Evolutionary conservation across 768 basidiomycete species (phyloP), one percentile per base, ranked within the genome.

Genomic region (Podaxis sp.): DNA sequence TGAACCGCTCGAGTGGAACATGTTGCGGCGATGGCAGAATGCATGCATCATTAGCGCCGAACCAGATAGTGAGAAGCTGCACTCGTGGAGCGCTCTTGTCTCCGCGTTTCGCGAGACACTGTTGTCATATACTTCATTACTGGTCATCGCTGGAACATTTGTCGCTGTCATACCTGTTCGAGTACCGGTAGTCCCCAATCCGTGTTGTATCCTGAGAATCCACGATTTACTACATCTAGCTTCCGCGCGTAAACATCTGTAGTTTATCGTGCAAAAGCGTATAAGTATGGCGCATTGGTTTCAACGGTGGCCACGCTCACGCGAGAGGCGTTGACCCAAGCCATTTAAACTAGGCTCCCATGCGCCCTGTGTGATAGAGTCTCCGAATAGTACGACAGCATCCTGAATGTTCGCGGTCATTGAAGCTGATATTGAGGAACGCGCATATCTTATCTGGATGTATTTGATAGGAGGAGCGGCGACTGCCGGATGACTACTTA

Each of bases 41-140:
- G 67, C 84, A 85, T 5, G 95, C 85, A 72, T 98, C 95, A 75
- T 98, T 98, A 15, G 88, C 88, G 53, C 95, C 95, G 64, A 92
- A 92, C 93, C 93, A 97, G 69, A 96, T 86, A 5, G 85, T 85
- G 63, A 96, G 78, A n/a, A 96, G 73, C 46, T 84, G 85, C 39
- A 95, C 80, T 51, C 80, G 84, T 7, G 90, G 87, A 40, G 79
- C 77, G 57, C 72, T 68, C 59, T 77, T 80, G 61, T 82, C 80
- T 5, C 78, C 68, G 66, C 74, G 79, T 63, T 80, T 84, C 13
- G 87, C 84, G 58, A 94, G 77, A 65, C 84, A 79, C 89, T 92
- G 19, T 46, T 63, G 44, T 17, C 17, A 49, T 56, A 12, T 36
- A 15, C 13, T 24, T 42, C 24, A 6, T 39, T 13, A 15, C 24